Evolutionary conservation across 768 basidiomycete species (phyloP).

Genomic region (Mycena capillaripes): DNA sequence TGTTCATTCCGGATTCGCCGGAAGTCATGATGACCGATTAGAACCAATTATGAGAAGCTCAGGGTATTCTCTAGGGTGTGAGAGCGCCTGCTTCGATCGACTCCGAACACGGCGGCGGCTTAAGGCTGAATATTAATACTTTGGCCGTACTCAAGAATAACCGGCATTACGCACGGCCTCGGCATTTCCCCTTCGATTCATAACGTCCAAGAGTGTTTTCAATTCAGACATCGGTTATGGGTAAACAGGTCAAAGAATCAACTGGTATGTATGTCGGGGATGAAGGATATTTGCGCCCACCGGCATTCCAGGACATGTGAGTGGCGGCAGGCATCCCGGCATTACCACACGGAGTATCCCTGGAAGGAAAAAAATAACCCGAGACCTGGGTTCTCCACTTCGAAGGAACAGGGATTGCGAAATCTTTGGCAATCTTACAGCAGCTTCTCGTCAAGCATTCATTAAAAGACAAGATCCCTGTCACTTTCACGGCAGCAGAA

Average conservation of each 20-base stretch:
- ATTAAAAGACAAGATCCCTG: neutral
- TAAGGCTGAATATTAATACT: no score
- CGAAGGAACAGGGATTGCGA: neutral
- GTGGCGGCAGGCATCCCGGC: neutral
- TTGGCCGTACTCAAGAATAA: no score
- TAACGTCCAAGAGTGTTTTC: no score
- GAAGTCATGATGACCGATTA: no score
- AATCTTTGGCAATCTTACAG: neutral
- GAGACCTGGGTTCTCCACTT: neutral
- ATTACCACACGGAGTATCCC: neutral
- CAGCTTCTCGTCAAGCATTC: neutral
- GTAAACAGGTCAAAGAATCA: neutral
- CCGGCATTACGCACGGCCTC: no score
- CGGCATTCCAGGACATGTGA: no score
- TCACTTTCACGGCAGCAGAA: neutral
- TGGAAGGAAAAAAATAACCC: neutral
- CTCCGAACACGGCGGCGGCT: no score
- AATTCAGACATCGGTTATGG: neutral
- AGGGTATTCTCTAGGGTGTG: no score
- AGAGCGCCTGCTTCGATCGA: no score
- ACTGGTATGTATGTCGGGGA: neutral
- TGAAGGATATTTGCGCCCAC: neutral
- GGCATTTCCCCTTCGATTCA: no score
- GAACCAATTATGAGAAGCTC: no score
- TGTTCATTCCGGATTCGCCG: no score